phyloP scores from a whole-genome alignment of 331 rosid genomes.

The Erythrophleum ivorense region DNA sequence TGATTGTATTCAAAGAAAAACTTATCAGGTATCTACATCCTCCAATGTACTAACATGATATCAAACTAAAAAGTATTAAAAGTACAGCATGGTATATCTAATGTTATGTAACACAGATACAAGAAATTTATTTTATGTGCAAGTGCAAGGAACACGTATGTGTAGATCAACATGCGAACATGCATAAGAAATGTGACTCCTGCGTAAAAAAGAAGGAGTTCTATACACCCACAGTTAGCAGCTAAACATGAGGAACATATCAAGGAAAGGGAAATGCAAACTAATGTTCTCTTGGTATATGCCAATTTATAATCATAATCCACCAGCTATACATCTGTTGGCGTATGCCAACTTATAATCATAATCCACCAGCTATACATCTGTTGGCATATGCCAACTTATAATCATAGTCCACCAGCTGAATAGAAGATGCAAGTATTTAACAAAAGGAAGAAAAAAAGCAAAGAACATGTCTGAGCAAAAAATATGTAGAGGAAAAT shows the following conservation, averaged over 20 bases:
- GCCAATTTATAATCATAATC: neutral
- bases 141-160: slow-evolving; percentile 1
- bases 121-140: neutral
- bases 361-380: too few relatives aligned
- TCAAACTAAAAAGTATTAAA: slow-evolving; percentile 23
- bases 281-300: neutral
- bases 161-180: neutral
- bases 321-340: neutral
- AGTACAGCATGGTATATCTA: neutral
- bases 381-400: too few relatives aligned
- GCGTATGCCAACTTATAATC: too few relatives aligned
- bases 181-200: neutral
- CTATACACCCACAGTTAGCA: neutral
- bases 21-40: slow-evolving; percentile 18
- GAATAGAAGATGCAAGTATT: slow-evolving; percentile 15
- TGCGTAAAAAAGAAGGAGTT: neutral
- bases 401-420: neutral
- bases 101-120: slow-evolving; percentile 18
- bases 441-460: slow-evolving; percentile 24
- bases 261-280: slow-evolving; percentile 25
- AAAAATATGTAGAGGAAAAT: neutral
- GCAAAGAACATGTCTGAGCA: neutral
- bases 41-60: neutral
- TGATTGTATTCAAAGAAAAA: slow-evolving; percentile 45
- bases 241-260: slow-evolving; percentile 12